A percentile compares a stretch with the other conserved stretches of the same genome.
These are phyloP conservation scores for Penicillium steckii DNA, from an alignment of 495 filamentous ascomycete genomes.

Conservation along the genomic window DNA sequence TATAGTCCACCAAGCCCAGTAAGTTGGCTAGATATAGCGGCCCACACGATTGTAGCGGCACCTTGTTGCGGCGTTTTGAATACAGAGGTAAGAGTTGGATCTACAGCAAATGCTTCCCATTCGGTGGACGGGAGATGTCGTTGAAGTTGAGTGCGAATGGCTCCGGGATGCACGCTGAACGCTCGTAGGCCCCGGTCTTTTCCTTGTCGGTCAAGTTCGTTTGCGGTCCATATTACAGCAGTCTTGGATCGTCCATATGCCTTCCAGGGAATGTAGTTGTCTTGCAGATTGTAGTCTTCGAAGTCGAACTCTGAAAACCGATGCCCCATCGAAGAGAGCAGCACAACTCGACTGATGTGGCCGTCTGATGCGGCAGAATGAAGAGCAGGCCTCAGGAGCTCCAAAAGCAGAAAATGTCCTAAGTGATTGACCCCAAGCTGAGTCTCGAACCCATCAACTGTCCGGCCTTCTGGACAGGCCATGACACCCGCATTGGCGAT, in stretches of 20 bases:
- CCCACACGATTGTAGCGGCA: constrained; percentile 44
- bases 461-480: constrained; percentile 38
- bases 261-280: constrained; percentile 27
- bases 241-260: constrained; percentile 36
- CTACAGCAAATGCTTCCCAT: constrained; percentile 13
- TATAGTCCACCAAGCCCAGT: constrained; percentile 42
- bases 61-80: constrained; percentile 34
- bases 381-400: constrained; percentile 42
- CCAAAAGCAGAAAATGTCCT: constrained; percentile 48
- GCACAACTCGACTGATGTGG: constrained; percentile 44
- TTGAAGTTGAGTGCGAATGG: constrained; percentile 21
- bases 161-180: constrained; percentile 38
- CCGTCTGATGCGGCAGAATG: constrained; percentile 34
- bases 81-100: constrained; percentile 16
- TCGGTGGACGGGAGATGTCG: constrained; percentile 7
- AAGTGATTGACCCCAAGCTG: constrained; percentile 51
- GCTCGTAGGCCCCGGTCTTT: constrained; percentile 36
- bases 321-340: constrained; percentile 35
- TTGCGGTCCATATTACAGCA: constrained; percentile 38
- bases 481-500: constrained; percentile 52
- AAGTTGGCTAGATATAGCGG: constrained; percentile 35
- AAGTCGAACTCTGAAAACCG: constrained; percentile 8
- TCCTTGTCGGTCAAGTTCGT: constrained; percentile 39
- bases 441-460: constrained; percentile 43
- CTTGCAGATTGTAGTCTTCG: constrained; percentile 27